Evolutionary conservation across 108 stramenopile species (phyloP).

Genomic region (Epithemia pelagica): DNA sequence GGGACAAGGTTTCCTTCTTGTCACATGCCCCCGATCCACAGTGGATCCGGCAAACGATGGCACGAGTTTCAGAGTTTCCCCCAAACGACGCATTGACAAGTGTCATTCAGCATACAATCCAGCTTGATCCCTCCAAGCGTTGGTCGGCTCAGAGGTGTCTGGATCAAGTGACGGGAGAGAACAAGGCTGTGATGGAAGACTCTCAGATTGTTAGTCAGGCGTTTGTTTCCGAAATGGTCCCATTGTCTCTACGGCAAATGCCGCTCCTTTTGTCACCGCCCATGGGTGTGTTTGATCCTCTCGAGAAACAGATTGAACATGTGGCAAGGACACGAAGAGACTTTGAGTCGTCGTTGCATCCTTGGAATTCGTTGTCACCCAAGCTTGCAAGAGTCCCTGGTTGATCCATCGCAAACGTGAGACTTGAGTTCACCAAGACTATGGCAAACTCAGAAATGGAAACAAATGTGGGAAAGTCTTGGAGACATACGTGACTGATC

Average conservation of each 20-base stretch:
- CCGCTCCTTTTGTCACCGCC: not conserved
- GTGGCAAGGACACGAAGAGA: not conserved
- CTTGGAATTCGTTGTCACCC: too few species aligned
- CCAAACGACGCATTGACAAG: slow-evolving; percentile 12
- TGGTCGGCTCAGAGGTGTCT: slow-evolving; percentile 38
- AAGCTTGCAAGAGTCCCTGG: too few species aligned
- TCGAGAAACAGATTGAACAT: not conserved
- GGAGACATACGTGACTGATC: too few species aligned
- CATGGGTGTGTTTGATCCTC: not conserved
- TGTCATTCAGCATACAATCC: slow-evolving; percentile 29
- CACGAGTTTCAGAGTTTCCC: slow-evolving; percentile 18
- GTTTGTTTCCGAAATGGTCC: not conserved
- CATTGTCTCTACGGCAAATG: not conserved
- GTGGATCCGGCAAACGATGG: slow-evolving; percentile 19
- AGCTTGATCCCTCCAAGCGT: slow-evolving; percentile 50
- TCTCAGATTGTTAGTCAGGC: too few species aligned
- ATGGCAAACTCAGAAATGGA: too few species aligned
- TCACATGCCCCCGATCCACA: slow-evolving; percentile 16
- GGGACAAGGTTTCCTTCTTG: slow-evolving; percentile 47
- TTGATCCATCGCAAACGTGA: too few species aligned
- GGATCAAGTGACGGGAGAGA: slow-evolving; percentile 10
- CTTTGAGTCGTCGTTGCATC: not conserved
- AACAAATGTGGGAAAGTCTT: too few species aligned
- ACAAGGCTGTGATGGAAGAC: not conserved
- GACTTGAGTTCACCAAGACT: too few species aligned